phyloP scores from a whole-genome alignment of 2,329 filamentous ascomycete genomes.

The Herpotrichia juniperi region DNA sequence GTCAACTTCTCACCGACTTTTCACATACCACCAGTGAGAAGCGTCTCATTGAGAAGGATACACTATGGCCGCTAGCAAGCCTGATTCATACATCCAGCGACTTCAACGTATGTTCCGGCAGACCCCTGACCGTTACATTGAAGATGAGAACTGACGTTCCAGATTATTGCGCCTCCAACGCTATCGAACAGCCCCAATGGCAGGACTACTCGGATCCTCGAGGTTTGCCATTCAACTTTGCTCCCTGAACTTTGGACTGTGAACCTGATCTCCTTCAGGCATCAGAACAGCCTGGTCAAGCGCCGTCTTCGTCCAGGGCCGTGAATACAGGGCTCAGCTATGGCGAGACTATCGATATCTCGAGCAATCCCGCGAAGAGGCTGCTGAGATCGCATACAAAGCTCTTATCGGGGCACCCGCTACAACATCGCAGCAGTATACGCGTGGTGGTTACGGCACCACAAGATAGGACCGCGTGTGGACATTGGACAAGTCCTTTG shows the following conservation, averaged over 20 bases:
- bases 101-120: slow-evolving; percentile 35
- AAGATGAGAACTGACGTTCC: slow-evolving; percentile 16
- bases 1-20: neutral
- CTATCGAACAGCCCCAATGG: slow-evolving; percentile 43
- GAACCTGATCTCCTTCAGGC: slow-evolving; percentile 18
- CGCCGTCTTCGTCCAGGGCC: slow-evolving; percentile 41
- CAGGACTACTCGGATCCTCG: slow-evolving; percentile 45
- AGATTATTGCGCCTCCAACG: slow-evolving; percentile 41
- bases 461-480: neutral
- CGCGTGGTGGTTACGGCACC: neutral
- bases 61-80: slow-evolving; percentile 31
- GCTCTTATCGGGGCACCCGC: neutral
- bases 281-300: slow-evolving; percentile 45
- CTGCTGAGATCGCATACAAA: slow-evolving; percentile 36
- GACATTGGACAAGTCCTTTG: neutral
- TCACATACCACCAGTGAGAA: neutral
- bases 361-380: slow-evolving; percentile 44
- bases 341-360: slow-evolving; percentile 46
- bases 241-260: slow-evolving; percentile 14
- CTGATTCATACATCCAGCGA: slow-evolving; percentile 39
- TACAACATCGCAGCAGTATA: slow-evolving; percentile 1
- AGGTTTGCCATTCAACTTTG: slow-evolving; percentile 23
- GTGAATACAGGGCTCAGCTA: slow-evolving; percentile 40
- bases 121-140: slow-evolving; percentile 1
- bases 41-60: neutral